phyloP scores from a whole-genome alignment of 2,329 filamentous ascomycete species.

The Didymella glomerata region DNA sequence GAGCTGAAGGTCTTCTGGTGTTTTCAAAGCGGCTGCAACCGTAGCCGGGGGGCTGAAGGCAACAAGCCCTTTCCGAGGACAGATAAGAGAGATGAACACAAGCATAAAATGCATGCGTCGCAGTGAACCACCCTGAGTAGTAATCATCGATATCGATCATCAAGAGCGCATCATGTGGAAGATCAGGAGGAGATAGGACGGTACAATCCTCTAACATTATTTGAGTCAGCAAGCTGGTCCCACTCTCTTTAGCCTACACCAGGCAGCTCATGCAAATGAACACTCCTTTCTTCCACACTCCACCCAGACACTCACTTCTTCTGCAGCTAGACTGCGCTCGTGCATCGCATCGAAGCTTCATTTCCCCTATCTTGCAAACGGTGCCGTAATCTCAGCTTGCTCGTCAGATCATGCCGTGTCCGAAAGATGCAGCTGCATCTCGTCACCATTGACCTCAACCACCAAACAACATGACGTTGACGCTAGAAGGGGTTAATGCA shows the following conservation, averaged over 20 bases:
- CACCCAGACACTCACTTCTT: background rate
- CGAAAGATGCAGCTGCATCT: background rate
- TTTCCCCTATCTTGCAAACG: background rate
- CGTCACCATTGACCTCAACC: constrained; percentile 6
- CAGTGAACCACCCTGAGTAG: too few relatives aligned
- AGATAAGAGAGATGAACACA: too few relatives aligned
- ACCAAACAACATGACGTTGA: constrained; percentile 11
- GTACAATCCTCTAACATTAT: too few relatives aligned
- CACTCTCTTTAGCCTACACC: background rate
- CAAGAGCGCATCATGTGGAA: too few relatives aligned
- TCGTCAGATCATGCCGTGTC: constrained; percentile 1
- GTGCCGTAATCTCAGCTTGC: too few relatives aligned
- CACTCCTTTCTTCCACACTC: background rate
- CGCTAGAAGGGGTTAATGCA: background rate
- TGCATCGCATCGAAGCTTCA: background rate
- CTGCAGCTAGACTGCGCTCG: background rate
- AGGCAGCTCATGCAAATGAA: background rate
- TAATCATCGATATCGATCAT: too few relatives aligned
- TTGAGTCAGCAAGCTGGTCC: background rate
- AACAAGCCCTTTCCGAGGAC: too few relatives aligned
- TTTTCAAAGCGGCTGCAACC: too few relatives aligned
- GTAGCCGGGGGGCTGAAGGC: too few relatives aligned
- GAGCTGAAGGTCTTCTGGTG: too few relatives aligned
- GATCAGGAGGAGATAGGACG: too few relatives aligned
- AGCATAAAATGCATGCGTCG: too few relatives aligned